Evolutionary conservation across 2,329 filamentous ascomycete genomes (phyloP).

Genomic region (Ophiostoma sp.): DNA sequence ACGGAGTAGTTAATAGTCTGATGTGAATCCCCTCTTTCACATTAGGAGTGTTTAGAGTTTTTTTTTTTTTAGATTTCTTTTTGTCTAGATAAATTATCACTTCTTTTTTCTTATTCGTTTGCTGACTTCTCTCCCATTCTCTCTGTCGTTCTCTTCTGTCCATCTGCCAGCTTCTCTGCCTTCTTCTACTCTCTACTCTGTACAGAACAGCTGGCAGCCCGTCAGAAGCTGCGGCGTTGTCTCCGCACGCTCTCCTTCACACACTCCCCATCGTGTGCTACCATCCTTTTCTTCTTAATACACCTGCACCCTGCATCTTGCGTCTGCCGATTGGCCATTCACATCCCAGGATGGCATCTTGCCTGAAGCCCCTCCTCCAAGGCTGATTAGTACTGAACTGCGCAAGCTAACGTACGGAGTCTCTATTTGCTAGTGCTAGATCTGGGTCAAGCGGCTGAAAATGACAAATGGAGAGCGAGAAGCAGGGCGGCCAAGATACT

Average conservation of each 20-base stretch:
- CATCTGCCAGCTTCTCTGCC: background rate
- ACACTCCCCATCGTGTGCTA: background rate
- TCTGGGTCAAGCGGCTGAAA: background rate
- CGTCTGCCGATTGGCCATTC: too few species aligned
- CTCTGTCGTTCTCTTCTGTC: background rate
- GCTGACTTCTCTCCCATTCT: background rate
- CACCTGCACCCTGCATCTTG: too few species aligned
- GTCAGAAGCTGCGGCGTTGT: background rate
- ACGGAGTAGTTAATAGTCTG: background rate
- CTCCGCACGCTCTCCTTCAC: background rate
- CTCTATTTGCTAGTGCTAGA: background rate
- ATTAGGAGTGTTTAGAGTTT: too few species aligned
- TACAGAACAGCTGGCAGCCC: background rate
- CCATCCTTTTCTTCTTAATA: background rate
- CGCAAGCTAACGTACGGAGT: background rate
- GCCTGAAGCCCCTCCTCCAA: too few species aligned
- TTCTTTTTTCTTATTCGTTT: background rate
- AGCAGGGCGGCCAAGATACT: too few species aligned
- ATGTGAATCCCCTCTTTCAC: too few species aligned
- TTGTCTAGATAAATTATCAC: too few species aligned
- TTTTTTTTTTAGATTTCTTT: too few species aligned
- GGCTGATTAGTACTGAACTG: background rate
- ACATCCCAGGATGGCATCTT: too few species aligned
- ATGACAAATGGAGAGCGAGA: background rate
- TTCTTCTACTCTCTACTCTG: too few species aligned